A percentile compares a stretch with the other conserved stretches of the same genome.
These are phyloP conservation scores for Pseudogymnoascus sp. DNA, from an alignment of 2,329 filamentous ascomycete genomes.

Conservation along the genomic window DNA sequence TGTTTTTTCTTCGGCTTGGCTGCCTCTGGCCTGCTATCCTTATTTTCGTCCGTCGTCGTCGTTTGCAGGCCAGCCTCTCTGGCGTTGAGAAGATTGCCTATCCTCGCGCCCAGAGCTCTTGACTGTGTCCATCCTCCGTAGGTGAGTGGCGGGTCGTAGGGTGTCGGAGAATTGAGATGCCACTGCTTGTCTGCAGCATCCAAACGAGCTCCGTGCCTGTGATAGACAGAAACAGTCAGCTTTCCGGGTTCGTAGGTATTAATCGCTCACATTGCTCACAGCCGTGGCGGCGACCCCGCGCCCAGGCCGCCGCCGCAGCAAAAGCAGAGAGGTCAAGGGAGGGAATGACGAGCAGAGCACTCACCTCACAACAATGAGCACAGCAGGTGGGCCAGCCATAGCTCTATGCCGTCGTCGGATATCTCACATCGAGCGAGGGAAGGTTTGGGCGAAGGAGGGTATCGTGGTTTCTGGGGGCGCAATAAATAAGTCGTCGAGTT, in stretches of 20 bases:
- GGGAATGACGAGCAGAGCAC: constrained; percentile 17
- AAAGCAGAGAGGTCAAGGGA: background rate
- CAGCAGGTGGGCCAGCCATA: constrained; percentile 43
- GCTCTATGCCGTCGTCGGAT: constrained; percentile 17
- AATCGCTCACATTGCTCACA: background rate
- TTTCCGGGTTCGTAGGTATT: background rate
- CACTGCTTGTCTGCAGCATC: constrained; percentile 93
- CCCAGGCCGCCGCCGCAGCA: background rate
- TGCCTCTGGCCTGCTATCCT: constrained; percentile 17
- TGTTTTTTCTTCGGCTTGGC: constrained; percentile 51
- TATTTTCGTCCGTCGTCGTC: constrained; percentile 23
- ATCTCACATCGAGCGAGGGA: constrained; percentile 2
- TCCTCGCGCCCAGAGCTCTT: constrained; percentile 71
- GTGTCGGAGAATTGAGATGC: constrained; percentile 86
- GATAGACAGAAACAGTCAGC: background rate
- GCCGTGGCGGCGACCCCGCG: background rate
- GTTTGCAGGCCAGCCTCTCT: constrained; percentile 31
- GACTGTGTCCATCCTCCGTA: constrained; percentile 92
- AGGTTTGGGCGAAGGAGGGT: background rate
- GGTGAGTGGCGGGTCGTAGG: constrained; percentile 91
- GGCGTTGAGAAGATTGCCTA: constrained; percentile 62
- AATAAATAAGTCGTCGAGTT: background rate
- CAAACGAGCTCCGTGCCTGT: constrained; percentile 81
- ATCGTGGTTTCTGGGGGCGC: background rate
- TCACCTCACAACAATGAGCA: constrained; percentile 45